Evolutionary conservation across 257 asterid species (phyloP).

Genomic region (Capsicum pubescens): DNA sequence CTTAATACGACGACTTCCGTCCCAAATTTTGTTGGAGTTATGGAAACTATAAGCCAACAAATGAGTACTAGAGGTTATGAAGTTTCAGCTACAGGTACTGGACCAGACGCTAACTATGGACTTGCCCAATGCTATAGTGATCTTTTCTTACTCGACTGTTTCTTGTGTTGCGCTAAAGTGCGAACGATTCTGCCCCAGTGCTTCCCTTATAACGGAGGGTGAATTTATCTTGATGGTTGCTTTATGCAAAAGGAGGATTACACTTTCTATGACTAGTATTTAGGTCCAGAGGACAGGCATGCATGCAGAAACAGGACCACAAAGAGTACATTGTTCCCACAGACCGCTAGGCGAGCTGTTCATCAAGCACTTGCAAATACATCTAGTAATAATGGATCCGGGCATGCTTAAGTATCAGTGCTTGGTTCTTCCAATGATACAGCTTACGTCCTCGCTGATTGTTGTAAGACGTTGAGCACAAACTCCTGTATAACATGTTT

Average conservation of each 20-base stretch:
- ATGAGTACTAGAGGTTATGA: constrained; percentile 23
- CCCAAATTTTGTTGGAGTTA: background rate
- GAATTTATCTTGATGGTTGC: constrained; percentile 40
- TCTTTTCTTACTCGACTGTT: constrained; percentile 34
- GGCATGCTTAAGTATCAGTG: constrained; percentile 41
- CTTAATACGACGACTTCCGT: background rate
- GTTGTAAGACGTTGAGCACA: constrained; percentile 59
- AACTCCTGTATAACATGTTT: constrained; percentile 58
- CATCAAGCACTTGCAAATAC: constrained; percentile 50
- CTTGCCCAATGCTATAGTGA: constrained; percentile 43
- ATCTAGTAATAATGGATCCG: constrained; percentile 50
- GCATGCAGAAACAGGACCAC: constrained; percentile 56
- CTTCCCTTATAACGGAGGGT: constrained; percentile 11
- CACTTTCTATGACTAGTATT: constrained; percentile 33
- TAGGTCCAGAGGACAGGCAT: constrained; percentile 49
- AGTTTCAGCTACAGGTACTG: constrained; percentile 24
- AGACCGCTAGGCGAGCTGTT: constrained; percentile 44
- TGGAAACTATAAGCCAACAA: constrained; percentile 20
- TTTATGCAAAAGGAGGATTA: constrained; percentile 35
- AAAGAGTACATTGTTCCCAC: constrained; percentile 41
- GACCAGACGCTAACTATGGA: constrained; percentile 26
- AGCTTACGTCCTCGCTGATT: constrained; percentile 62
- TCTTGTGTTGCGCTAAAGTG: constrained; percentile 36
- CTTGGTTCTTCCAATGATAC: constrained; percentile 34
- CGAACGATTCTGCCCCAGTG: constrained; percentile 24